phyloP scores from a whole-genome alignment of 257 asterid genomes.

The Ilex aquifolium region DNA sequence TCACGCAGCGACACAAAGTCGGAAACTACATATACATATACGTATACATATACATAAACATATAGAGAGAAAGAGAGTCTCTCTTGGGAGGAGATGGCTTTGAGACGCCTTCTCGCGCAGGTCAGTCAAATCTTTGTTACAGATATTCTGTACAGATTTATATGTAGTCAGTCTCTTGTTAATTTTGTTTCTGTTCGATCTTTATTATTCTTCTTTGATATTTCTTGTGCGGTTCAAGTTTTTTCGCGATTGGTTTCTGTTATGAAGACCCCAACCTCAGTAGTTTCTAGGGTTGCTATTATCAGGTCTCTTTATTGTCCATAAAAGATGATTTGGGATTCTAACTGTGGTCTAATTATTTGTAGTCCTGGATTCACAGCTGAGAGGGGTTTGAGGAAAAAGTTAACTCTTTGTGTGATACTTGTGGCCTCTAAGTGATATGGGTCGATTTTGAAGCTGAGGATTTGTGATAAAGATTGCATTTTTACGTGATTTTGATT shows the following conservation, averaged over 20 bases:
- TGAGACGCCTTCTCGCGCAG: slow-evolving; percentile 60
- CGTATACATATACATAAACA: too few species aligned
- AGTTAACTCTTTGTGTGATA: slow-evolving; percentile 4
- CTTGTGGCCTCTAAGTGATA: slow-evolving; percentile 2
- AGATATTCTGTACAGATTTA: neutral
- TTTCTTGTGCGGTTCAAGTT: neutral
- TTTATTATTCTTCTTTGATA: neutral
- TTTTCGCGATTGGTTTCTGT: neutral
- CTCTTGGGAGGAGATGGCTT: slow-evolving; percentile 40
- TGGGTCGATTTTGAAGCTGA: slow-evolving; percentile 1
- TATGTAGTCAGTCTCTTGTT: neutral
- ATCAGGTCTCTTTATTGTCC: too few species aligned
- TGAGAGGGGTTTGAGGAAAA: slow-evolving; percentile 2
- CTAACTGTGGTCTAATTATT: neutral
- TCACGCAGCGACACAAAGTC: too few species aligned
- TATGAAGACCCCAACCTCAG: slow-evolving; percentile 37
- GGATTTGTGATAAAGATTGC: neutral
- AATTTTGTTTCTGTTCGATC: neutral
- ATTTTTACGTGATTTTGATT: neutral
- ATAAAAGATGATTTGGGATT: neutral
- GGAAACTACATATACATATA: too few species aligned
- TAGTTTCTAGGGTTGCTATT: neutral
- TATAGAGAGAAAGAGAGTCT: slow-evolving; percentile 11
- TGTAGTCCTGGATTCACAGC: neutral
- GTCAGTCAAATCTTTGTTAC: slow-evolving; percentile 22